phyloP scores from a whole-genome alignment of 108 stramenopile species.

The Cylindrotheca closterium region DNA sequence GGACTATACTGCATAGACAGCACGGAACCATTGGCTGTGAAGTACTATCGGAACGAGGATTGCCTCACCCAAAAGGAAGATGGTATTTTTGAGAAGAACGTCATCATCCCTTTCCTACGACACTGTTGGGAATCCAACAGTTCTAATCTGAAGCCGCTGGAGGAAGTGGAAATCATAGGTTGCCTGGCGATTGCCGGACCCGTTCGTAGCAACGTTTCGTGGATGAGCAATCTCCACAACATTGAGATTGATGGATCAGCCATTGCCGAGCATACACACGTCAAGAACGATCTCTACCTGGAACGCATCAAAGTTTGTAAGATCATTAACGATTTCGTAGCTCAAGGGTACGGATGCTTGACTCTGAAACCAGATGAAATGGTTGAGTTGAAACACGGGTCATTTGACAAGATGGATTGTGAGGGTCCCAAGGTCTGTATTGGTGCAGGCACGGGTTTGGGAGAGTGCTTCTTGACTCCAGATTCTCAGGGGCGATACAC shows the following conservation, averaged over 20 bases:
- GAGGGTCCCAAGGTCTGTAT: constrained; percentile 89
- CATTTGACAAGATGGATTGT: constrained; percentile 45
- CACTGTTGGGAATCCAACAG: constrained; percentile 53
- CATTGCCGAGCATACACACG: constrained; percentile 47
- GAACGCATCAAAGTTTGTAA: constrained; percentile 52
- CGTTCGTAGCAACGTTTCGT: constrained; percentile 74
- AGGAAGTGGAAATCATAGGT: constrained; percentile 48
- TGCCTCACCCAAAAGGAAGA: constrained; percentile 27
- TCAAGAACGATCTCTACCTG: constrained; percentile 25
- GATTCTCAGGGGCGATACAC: constrained; percentile 57
- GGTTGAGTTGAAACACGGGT: constrained; percentile 52
- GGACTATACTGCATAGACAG: constrained; percentile 50
- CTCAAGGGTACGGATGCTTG: constrained; percentile 93
- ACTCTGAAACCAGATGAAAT: constrained; percentile 75
- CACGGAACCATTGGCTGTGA: constrained; percentile 42
- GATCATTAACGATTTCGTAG: constrained; percentile 97
- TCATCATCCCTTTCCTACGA: constrained; percentile 66
- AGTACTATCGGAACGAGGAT: constrained; percentile 60
- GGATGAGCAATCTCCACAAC: constrained; percentile 80
- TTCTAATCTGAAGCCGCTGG: constrained; percentile 33
- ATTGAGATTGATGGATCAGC: constrained; percentile 65
- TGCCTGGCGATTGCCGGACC: constrained; percentile 94
- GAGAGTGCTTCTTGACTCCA: constrained; percentile 90
- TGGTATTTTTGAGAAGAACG: constrained; percentile 53
- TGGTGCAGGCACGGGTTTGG: constrained; percentile 97